These are phyloP conservation scores for Saururus chinensis DNA, from an alignment of 164 flowering plant species.

Conservation along the genomic window DNA sequence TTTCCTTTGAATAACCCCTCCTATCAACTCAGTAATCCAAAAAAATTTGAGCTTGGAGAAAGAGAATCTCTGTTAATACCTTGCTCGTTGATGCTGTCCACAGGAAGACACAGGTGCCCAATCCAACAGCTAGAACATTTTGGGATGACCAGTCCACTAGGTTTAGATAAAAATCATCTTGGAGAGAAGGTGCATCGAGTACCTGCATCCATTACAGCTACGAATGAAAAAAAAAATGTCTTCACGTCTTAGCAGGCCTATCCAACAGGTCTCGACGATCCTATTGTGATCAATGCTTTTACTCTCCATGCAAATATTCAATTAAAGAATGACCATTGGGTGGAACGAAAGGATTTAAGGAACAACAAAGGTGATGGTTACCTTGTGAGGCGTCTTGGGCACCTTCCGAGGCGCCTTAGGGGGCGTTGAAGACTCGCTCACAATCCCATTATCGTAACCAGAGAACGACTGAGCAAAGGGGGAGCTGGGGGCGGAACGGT, in stretches of 20 bases:
- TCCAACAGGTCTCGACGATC: too few species aligned
- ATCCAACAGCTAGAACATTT: constrained; percentile 95
- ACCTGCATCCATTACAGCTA: constrained; percentile 41
- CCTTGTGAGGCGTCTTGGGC: constrained; percentile 96
- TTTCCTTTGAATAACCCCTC: too few species aligned
- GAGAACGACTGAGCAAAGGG: constrained; percentile 62
- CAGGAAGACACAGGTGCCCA: constrained; percentile 91
- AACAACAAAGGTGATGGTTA: constrained; percentile 4
- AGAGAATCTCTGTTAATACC: constrained; percentile 19
- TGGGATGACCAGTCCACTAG: constrained; percentile 99
- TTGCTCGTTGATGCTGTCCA: constrained; percentile 96
- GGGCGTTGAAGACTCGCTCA: constrained; percentile 50
- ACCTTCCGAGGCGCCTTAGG: constrained; percentile 85
- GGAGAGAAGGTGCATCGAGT: constrained; percentile 94
- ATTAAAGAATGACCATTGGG: too few species aligned
- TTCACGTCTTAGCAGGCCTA: neutral
- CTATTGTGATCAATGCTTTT: too few species aligned
- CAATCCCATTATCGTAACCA: constrained; percentile 36
- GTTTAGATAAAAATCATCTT: constrained; percentile 96
- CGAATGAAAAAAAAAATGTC: neutral
- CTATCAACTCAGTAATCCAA: too few species aligned
- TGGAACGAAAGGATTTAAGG: too few species aligned
- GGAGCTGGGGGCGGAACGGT: constrained; percentile 56
- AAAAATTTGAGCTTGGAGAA: neutral
- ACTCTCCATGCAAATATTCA: too few species aligned